Conservation (phyloP, 1,139 yeast genomes). For the Hansenula sp. region DNA sequence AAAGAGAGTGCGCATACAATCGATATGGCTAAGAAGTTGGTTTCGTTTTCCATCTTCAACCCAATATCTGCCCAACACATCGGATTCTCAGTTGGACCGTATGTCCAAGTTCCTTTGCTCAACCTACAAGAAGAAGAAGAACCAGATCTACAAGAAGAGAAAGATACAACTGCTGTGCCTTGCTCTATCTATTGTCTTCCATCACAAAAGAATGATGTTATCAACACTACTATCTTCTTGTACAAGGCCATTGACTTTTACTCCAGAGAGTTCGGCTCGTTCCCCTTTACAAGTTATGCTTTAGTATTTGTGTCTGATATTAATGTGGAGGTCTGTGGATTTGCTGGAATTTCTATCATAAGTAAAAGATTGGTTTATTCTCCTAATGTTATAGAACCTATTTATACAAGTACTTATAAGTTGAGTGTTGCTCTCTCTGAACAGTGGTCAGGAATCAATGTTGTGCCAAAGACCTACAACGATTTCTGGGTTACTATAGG, state of each 20-base stretch:
- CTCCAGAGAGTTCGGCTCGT: conserved; percentile 88
- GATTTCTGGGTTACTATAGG: conserved; percentile 95
- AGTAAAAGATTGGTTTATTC: conserved; percentile 70
- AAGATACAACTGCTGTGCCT: conserved; percentile 32
- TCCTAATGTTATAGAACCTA: conserved; percentile 74
- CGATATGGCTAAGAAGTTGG: conserved; percentile 71
- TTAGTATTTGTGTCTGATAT: conserved; percentile 69
- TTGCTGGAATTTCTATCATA: conserved; percentile 75
- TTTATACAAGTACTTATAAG: conserved; percentile 64
- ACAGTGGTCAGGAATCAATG: conserved; percentile 94
- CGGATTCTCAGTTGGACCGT: conserved; percentile 96
- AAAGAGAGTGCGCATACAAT: conserved; percentile 50
- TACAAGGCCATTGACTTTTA: conserved; percentile 79
- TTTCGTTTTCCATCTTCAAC: conserved; percentile 74
- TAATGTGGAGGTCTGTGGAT: conserved; percentile 50
- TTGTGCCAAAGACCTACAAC: conserved; percentile 74
- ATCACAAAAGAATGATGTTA: conserved; percentile 34
- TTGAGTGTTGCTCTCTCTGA: conserved; percentile 70
- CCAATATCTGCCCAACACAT: conserved; percentile 93
- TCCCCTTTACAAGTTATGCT: conserved; percentile 81
- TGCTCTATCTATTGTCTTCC: conserved; percentile 23
- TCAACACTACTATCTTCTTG: conserved; percentile 73
- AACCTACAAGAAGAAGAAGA: conserved; percentile 37
- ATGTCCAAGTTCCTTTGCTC: conserved; percentile 46
- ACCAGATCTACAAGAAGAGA: conserved; percentile 35